Evolutionary conservation across 768 basidiomycete species (phyloP), one percentile per base, ranked within the genome.

Genomic region (Mycena albidolilacea): DNA sequence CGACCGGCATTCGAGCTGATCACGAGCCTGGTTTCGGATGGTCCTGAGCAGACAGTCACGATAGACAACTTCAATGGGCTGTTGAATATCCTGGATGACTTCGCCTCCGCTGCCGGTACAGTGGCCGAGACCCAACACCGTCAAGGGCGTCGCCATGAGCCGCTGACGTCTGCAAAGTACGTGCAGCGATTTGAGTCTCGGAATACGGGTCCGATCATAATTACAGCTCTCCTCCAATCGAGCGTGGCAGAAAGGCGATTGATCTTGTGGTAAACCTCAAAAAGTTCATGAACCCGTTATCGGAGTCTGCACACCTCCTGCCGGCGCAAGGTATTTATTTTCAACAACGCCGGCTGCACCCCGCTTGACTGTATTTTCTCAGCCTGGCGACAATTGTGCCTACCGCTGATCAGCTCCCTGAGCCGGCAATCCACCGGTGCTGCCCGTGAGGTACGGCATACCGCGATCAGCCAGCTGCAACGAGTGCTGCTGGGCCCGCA

Each of bases 391-490:
- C 87, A 90, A 66, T 89, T 92, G 75, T 92, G 90, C 79, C 84
- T 97, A 15, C 95, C 95, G 1, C 81, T 96, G 37, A 83, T 97
- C 10, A 85, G 87, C 0, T 90, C 92, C 10, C 87, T 98, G 52
- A 90, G 91, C 5, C 91, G 91, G 39, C 96, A 97, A 79, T 95
- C 95, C 57, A 89, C 92, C 43, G 97, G 95, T 78, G 90, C 92
- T 21, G 89, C 91, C 17, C 90, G 94, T n/a, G 93, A 95, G 78
- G 89, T 98, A 66, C 91, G 97, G 10, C 94, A 97, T 79, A 86
- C 83, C 61, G 92, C 97, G 10, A 91, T 97, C 69, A 86, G 87
- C 48, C 91, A 95, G 77, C 86, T 98, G 8, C 96, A 98, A 77
- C 92, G 97, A 11, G 87, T 95, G 59, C 85, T 98, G 35, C 87